These are phyloP conservation scores for Fusarium sp. DNA, from an alignment of 2,329 filamentous ascomycete genomes.

Conservation along the genomic window DNA sequence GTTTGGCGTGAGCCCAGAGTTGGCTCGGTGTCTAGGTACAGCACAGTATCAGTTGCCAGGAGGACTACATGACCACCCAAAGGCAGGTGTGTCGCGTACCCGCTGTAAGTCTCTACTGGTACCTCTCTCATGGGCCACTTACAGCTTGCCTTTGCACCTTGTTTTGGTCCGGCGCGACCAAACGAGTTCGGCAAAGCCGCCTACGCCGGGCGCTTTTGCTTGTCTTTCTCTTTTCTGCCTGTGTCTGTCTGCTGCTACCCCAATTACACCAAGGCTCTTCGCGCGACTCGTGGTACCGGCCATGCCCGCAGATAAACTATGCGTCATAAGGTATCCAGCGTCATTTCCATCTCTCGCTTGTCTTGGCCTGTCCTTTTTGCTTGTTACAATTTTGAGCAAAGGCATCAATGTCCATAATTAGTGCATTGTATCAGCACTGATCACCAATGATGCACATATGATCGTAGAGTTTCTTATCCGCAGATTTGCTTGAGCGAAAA, in stretches of 20 bases:
- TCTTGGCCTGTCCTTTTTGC: slow-evolving; percentile 14
- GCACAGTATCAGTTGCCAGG: slow-evolving; percentile 54
- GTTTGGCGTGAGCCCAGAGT: slow-evolving; percentile 34
- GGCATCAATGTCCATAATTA: slow-evolving; percentile 5
- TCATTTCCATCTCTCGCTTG: slow-evolving; percentile 21
- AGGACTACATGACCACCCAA: slow-evolving; percentile 51
- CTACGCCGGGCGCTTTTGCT: slow-evolving; percentile 37
- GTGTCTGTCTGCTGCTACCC: slow-evolving; percentile 27
- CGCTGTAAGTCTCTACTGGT: slow-evolving; percentile 53
- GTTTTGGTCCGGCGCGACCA: slow-evolving; percentile 46
- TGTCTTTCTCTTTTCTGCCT: slow-evolving; percentile 28
- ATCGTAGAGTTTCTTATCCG: slow-evolving; percentile 23
- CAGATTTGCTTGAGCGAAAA: slow-evolving; percentile 17
- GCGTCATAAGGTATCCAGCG: slow-evolving; percentile 41
- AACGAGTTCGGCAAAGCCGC: slow-evolving; percentile 45
- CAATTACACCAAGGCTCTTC: slow-evolving; percentile 30
- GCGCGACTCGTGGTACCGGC: slow-evolving; percentile 45
- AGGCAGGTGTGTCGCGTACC: slow-evolving; percentile 54
- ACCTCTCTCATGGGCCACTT: slow-evolving; percentile 48
- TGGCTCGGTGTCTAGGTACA: slow-evolving; percentile 48
- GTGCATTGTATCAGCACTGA: slow-evolving; percentile 4
- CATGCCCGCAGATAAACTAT: slow-evolving; percentile 45
- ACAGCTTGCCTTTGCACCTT: slow-evolving; percentile 43
- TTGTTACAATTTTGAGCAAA: slow-evolving; percentile 15
- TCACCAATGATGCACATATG: slow-evolving; percentile 40